Evolutionary conservation across 2,329 filamentous ascomycete species (phyloP).

Genomic region (Xylariaceae sp.): DNA sequence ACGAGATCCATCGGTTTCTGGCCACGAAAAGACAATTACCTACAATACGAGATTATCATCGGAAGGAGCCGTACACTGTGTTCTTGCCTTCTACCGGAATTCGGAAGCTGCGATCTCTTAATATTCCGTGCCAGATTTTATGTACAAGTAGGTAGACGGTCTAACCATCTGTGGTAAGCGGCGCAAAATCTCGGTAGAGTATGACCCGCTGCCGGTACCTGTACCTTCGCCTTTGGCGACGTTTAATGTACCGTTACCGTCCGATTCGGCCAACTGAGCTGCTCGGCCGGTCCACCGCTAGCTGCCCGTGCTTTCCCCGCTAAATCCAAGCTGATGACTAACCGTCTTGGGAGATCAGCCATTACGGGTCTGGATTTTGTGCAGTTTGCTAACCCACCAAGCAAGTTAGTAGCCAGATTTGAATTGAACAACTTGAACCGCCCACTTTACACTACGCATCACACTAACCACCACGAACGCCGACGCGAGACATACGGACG

Average conservation of each 20-base stretch:
- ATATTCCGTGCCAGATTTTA: too few species aligned
- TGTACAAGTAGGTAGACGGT: background rate
- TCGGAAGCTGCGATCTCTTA: too few species aligned
- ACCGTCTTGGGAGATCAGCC: too few species aligned
- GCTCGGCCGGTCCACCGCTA: background rate
- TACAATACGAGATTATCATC: too few species aligned
- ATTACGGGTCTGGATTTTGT: too few species aligned
- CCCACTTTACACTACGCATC: background rate
- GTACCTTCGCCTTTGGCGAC: background rate
- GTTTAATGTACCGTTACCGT: background rate
- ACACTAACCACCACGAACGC: background rate
- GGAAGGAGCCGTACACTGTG: too few species aligned
- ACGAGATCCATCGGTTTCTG: too few species aligned
- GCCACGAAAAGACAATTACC: too few species aligned
- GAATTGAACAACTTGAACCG: background rate
- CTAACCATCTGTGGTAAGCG: background rate
- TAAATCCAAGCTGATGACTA: too few species aligned
- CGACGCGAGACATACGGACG: background rate
- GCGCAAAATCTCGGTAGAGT: background rate
- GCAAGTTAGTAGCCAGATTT: background rate
- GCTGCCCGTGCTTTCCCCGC: background rate
- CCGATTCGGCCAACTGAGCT: background rate
- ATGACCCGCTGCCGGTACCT: background rate
- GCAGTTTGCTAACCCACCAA: too few species aligned
- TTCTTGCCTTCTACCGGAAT: too few species aligned